A percentile compares a stretch with the other conserved stretches of the same genome.
Conservation (phyloP, 805 yeast species). For the Candida manassasensis region DNA sequence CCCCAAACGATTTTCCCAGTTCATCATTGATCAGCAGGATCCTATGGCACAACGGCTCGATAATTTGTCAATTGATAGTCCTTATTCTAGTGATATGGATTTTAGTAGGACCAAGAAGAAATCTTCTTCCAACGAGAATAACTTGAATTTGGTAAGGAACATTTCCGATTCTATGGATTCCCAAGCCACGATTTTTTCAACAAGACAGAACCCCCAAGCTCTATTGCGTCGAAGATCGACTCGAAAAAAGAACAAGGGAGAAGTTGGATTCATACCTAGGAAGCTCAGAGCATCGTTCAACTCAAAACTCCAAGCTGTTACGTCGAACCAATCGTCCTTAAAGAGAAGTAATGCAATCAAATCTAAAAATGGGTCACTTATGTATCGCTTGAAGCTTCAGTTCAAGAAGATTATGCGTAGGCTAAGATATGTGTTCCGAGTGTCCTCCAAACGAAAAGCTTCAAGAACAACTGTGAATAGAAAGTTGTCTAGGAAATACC, state of each 20-base stretch:
- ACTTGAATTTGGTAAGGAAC: slow-evolving; percentile 11
- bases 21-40: slow-evolving; percentile 32
- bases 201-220: slow-evolving; percentile 25
- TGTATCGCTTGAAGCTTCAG: slow-evolving; percentile 27
- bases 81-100: slow-evolving; percentile 8
- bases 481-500: slow-evolving; percentile 13
- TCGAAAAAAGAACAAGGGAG: slow-evolving; percentile 4
- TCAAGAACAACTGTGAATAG: slow-evolving; percentile 3
- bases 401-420: slow-evolving; percentile 21
- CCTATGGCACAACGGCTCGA: slow-evolving; percentile 18
- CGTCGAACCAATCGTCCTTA: slow-evolving; percentile 15
- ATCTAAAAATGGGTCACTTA: slow-evolving; percentile 26
- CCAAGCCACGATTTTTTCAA: slow-evolving; percentile 43
- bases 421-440: slow-evolving; percentile 22
- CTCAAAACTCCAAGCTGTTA: too few relatives aligned
- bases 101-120: not conserved
- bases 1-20: slow-evolving; percentile 37
- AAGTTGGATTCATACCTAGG: too few relatives aligned
- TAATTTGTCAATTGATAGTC: slow-evolving; percentile 13
- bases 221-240: too few relatives aligned
- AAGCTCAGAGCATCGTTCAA: too few relatives aligned
- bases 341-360: slow-evolving; percentile 31
- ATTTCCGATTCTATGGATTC: slow-evolving; percentile 38
- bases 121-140: not conserved
- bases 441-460: slow-evolving; percentile 21